Evolutionary conservation across 2,329 filamentous ascomycete species (phyloP).

Genomic region (Penicillium occitanis): DNA sequence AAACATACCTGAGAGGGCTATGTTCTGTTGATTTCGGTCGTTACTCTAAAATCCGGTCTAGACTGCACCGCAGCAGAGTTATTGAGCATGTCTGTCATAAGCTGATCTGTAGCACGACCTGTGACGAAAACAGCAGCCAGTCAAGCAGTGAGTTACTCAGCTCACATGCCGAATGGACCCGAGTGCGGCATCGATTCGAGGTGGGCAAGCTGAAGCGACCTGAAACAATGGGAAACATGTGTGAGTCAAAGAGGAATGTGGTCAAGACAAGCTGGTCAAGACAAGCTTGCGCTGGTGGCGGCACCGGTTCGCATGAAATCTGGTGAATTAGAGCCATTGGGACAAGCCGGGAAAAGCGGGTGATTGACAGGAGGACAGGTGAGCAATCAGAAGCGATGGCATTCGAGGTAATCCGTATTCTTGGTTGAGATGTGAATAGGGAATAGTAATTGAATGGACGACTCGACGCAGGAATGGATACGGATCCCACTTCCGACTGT

Average conservation of each 20-base stretch:
- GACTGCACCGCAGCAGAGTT: slow-evolving; percentile 2
- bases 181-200: neutral
- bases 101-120: slow-evolving; percentile 1
- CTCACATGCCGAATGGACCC: slow-evolving; percentile 4
- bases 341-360: neutral
- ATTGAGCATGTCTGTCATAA: neutral
- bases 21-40: neutral
- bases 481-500: neutral
- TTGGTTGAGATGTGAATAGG: neutral
- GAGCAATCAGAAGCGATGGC: neutral
- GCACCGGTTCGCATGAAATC: neutral
- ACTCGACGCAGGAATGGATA: neutral
- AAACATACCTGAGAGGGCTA: neutral
- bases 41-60: neutral
- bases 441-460: neutral
- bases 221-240: neutral
- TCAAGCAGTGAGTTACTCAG: slow-evolving; percentile 8
- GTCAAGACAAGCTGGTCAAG: neutral
- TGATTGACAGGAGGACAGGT: neutral
- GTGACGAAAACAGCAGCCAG: slow-evolving; percentile 4
- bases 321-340: neutral
- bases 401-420: neutral
- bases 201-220: neutral
- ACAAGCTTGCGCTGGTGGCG: neutral
- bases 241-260: slow-evolving; percentile 5